These are phyloP conservation scores for Starmerella roubikii DNA, from an alignment of 805 yeast genomes.

Conservation along the genomic window DNA sequence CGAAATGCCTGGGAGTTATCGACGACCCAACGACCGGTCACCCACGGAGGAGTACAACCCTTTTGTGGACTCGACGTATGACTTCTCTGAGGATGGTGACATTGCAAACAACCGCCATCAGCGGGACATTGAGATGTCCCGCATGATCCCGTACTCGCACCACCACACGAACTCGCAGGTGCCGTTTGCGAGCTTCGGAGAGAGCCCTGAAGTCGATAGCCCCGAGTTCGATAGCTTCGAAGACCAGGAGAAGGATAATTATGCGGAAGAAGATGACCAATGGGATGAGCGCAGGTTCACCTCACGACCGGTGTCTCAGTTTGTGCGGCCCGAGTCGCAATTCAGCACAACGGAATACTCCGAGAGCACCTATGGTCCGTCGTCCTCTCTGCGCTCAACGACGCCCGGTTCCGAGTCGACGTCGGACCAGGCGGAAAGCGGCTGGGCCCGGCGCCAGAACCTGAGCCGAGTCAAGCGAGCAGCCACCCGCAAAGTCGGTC, in stretches of 20 bases:
- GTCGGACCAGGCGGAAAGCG: constrained; percentile 4
- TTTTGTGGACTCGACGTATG: constrained; percentile 12
- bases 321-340: no score
- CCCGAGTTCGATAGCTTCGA: constrained; percentile 1
- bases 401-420: not conserved
- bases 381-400: no score
- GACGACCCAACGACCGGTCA: constrained; percentile 6
- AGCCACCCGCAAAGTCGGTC: constrained; percentile 28
- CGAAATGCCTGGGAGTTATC: constrained; percentile 11
- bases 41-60: constrained; percentile 12
- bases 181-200: constrained; percentile 8
- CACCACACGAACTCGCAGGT: constrained; percentile 17
- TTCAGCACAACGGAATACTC: no score
- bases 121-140: constrained; percentile 12
- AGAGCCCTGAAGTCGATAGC: constrained; percentile 6
- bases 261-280: constrained; percentile 16
- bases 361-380: no score
- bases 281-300: constrained; percentile 19
- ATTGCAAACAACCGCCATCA: constrained; percentile 8
- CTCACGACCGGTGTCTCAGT: constrained; percentile 13
- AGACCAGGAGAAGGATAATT: constrained; percentile 12
- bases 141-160: constrained; percentile 16
- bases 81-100: constrained; percentile 16
- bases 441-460: constrained; percentile 26
- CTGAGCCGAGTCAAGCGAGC: constrained; percentile 23